phyloP scores from a whole-genome alignment of 257 asterid genomes.

The Salvia hispanica region DNA sequence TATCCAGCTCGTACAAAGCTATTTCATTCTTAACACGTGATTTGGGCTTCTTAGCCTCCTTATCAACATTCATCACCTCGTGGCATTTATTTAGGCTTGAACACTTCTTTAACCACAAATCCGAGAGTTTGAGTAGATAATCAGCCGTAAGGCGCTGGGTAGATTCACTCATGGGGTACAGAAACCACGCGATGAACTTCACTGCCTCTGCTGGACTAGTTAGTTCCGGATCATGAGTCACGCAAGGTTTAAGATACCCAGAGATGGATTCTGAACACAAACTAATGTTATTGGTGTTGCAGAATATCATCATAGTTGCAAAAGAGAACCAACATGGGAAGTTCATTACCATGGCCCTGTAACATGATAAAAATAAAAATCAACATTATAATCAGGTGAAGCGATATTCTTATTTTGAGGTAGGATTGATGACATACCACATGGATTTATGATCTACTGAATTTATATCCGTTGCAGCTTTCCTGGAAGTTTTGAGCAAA shows the following conservation, averaged over 20 bases:
- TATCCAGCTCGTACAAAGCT: constrained; percentile 35
- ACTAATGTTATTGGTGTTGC: constrained; percentile 28
- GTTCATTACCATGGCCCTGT: constrained; percentile 69
- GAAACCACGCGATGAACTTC: constrained; percentile 68
- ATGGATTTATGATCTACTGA: constrained; percentile 58
- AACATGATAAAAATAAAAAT: constrained; percentile 26
- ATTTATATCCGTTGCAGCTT: constrained; percentile 38
- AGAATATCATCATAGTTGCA: constrained; percentile 63
- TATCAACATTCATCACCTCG: constrained; percentile 30
- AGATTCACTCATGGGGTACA: constrained; percentile 54
- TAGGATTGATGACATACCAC: constrained; percentile 51
- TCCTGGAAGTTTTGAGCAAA: constrained; percentile 38
- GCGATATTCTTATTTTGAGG: constrained; percentile 18
- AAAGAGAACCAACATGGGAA: constrained; percentile 76
- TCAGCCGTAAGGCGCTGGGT: constrained; percentile 42
- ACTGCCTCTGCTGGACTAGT: constrained; percentile 55
- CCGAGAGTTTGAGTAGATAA: constrained; percentile 50
- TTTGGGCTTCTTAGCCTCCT: constrained; percentile 38
- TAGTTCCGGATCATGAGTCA: constrained; percentile 32
- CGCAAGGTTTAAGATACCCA: constrained; percentile 31
- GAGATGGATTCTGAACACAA: constrained; percentile 29
- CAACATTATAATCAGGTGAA: constrained; percentile 23
- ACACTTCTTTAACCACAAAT: constrained; percentile 43
- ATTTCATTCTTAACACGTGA: constrained; percentile 35
- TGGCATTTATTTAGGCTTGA: constrained; percentile 35